These are phyloP conservation scores for Lagenaria siceraria DNA, from an alignment of 306 rosid species.

Conservation along the genomic window DNA sequence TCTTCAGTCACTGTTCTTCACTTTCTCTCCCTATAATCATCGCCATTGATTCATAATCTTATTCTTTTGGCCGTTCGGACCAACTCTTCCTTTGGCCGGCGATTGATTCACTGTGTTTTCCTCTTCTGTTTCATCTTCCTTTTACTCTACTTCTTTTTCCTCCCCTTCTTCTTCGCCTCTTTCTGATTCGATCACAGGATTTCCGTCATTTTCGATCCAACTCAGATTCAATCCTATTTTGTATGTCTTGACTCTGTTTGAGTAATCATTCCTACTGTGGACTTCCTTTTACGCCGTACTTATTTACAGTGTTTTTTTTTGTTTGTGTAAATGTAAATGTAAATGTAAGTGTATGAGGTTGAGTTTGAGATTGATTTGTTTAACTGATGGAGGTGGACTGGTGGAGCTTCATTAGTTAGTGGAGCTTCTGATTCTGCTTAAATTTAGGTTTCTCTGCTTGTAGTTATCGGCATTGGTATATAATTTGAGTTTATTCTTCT, in stretches of 20 bases:
- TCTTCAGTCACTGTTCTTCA: not conserved
- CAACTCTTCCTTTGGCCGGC: constrained; percentile 22
- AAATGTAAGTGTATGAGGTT: not conserved
- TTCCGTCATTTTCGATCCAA: constrained; percentile 37
- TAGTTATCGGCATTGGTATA: not conserved
- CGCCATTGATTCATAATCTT: constrained; percentile 12
- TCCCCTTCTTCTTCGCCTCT: not conserved
- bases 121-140: constrained; percentile 6
- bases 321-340: not conserved
- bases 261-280: not conserved
- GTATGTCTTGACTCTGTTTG: not conserved
- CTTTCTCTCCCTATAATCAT: constrained; percentile 6
- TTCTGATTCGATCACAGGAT: not conserved
- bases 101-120: constrained; percentile 21
- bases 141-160: not conserved
- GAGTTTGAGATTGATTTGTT: not conserved
- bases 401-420: not conserved
- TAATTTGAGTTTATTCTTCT: not conserved
- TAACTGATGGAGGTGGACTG: not conserved
- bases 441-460: not conserved
- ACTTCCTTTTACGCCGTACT: not conserved
- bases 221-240: constrained; percentile 9
- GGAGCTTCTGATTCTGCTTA: not conserved
- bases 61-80: not conserved
- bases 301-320: not conserved